phyloP scores from a whole-genome alignment of 345 rosid species.

The Salix viminalis region DNA sequence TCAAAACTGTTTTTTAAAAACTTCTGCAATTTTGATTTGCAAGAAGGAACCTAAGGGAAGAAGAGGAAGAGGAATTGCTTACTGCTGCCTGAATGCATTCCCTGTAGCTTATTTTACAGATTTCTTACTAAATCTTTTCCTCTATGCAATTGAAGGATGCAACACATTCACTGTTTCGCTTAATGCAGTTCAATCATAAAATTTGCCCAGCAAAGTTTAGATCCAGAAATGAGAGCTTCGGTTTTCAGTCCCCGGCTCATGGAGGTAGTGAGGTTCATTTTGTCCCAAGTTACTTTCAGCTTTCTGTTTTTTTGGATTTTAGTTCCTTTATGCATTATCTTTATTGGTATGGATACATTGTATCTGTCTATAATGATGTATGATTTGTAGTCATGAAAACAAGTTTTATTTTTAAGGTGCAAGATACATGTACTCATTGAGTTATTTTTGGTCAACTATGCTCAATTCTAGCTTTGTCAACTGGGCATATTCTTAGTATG shows the following conservation, averaged over 20 bases:
- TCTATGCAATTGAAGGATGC: neutral
- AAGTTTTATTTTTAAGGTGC: neutral
- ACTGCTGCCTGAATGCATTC: neutral
- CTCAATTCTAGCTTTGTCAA: neutral
- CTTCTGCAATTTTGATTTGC: neutral
- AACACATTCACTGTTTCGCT: neutral
- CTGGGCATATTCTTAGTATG: neutral
- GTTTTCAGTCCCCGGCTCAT: slow-evolving; percentile 96
- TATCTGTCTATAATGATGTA: too few relatives aligned
- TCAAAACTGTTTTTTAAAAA: neutral
- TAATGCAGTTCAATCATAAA: slow-evolving; percentile 66
- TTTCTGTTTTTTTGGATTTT: slow-evolving; percentile 10
- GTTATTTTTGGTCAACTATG: neutral
- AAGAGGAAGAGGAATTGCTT: neutral
- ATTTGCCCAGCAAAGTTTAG: slow-evolving; percentile 77
- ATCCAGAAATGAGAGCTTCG: slow-evolving; percentile 59
- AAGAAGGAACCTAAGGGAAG: neutral
- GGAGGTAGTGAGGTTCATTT: slow-evolving; percentile 56
- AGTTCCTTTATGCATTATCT: slow-evolving; percentile 6
- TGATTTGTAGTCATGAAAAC: too few relatives aligned
- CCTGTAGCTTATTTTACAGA: neutral
- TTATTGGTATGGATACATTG: neutral
- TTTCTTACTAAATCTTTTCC: neutral
- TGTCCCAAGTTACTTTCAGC: neutral
- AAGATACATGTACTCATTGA: neutral